Conservation (phyloP, 2,329 filamentous ascomycete genomes). For the Aschersonia sp. region DNA sequence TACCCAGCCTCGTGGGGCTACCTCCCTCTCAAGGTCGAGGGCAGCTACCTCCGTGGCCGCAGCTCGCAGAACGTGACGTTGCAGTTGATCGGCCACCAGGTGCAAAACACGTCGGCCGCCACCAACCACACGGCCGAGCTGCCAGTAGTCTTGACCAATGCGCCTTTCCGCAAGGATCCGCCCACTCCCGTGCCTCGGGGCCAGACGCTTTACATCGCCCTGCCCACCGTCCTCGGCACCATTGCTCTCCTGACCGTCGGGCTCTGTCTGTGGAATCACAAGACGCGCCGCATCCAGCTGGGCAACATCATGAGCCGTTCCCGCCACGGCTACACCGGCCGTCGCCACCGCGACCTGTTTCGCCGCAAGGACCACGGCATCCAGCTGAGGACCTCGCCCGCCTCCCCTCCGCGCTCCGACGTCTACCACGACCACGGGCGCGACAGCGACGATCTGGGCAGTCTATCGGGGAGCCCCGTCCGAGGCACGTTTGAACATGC, state of each 20-base stretch:
- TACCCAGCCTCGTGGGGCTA: slow-evolving; percentile 30
- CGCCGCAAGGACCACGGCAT: slow-evolving; percentile 24
- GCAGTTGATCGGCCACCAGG: slow-evolving; percentile 21
- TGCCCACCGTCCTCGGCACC: slow-evolving; percentile 35
- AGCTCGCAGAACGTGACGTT: slow-evolving; percentile 31
- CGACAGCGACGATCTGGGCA: slow-evolving; percentile 35
- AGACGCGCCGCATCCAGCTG: slow-evolving; percentile 32
- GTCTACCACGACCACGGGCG: slow-evolving; percentile 14
- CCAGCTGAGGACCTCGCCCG: slow-evolving; percentile 24
- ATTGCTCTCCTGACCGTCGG: slow-evolving; percentile 34
- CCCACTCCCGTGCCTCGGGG: slow-evolving; percentile 18
- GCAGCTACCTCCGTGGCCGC: slow-evolving; percentile 11
- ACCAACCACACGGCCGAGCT: slow-evolving; percentile 26
- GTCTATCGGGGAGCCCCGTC: slow-evolving; percentile 31
- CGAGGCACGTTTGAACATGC: slow-evolving; percentile 26
- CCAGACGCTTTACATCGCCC: slow-evolving; percentile 34
- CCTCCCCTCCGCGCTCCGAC: not conserved
- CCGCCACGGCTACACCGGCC: slow-evolving; percentile 28
- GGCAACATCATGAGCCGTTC: slow-evolving; percentile 36
- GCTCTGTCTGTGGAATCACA: slow-evolving; percentile 40
- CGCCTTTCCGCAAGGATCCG: slow-evolving; percentile 21
- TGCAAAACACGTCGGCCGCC: slow-evolving; percentile 16
- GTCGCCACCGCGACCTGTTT: slow-evolving; percentile 21
- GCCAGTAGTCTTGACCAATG: slow-evolving; percentile 19
- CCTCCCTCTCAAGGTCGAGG: slow-evolving; percentile 28